A percentile compares a stretch with the other conserved stretches of the same genome.
These are phyloP conservation scores for Shiraia sp. DNA, from an alignment of 2,329 filamentous ascomycete genomes.

Conservation along the genomic window DNA sequence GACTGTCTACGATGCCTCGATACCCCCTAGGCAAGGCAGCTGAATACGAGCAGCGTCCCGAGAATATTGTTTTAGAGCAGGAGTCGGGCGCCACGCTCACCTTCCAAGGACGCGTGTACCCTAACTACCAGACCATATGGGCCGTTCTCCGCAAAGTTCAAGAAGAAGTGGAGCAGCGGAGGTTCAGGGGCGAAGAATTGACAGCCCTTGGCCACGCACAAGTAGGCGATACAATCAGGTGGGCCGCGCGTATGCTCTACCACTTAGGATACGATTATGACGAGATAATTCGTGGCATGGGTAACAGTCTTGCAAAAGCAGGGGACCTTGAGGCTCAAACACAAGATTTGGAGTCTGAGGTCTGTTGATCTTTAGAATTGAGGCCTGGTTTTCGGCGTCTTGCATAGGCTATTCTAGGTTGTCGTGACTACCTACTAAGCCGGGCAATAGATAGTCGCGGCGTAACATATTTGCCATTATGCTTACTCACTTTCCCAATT, in stretches of 20 bases:
- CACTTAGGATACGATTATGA: slow-evolving; percentile 38
- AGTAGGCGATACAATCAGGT: slow-evolving; percentile 32
- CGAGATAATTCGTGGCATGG: slow-evolving; percentile 37
- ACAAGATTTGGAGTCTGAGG: slow-evolving; percentile 10
- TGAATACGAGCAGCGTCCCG: slow-evolving; percentile 28
- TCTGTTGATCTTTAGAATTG: slow-evolving; percentile 10
- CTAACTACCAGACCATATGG: slow-evolving; percentile 40
- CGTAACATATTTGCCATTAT: no score
- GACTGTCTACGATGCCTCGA: slow-evolving; percentile 36
- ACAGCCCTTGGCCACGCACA: slow-evolving; percentile 19
- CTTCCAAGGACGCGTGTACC: slow-evolving; percentile 33
- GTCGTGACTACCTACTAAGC: no score
- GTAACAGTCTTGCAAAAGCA: slow-evolving; percentile 31
- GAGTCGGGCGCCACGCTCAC: slow-evolving; percentile 31
- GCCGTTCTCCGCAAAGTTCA: slow-evolving; percentile 38
- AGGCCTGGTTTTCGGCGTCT: slow-evolving; percentile 18
- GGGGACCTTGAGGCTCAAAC: slow-evolving; percentile 36
- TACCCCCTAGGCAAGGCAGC: slow-evolving; percentile 26
- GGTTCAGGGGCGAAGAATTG: slow-evolving; percentile 15
- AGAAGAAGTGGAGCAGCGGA: slow-evolving; percentile 32
- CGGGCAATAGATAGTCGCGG: no score
- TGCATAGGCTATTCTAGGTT: slow-evolving; percentile 11
- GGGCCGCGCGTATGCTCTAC: slow-evolving; percentile 36
- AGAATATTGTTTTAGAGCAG: slow-evolving; percentile 35
- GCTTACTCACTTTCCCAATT: no score